Evolutionary conservation across 2,329 filamentous ascomycete species (phyloP).

Genomic region (Sporothrix pallida): DNA sequence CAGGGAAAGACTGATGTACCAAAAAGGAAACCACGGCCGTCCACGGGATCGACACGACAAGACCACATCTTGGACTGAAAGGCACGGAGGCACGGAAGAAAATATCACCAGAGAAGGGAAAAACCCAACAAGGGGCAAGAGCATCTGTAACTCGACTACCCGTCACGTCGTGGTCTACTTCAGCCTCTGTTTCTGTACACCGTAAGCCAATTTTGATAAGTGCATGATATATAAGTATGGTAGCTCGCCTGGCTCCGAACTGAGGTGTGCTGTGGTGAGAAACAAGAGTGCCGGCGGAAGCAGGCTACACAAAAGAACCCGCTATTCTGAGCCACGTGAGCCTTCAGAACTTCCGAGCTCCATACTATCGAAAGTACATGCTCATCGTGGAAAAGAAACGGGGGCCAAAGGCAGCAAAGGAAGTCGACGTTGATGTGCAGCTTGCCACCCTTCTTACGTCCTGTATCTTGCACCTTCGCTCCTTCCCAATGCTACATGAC

Average conservation of each 20-base stretch:
- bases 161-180: neutral
- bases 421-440: neutral
- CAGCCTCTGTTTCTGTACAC: neutral
- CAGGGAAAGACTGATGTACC: neutral
- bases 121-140: neutral
- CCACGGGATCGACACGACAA: constrained; percentile 18
- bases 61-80: neutral
- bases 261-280: constrained; percentile 21
- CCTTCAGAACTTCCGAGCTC: constrained; percentile 17
- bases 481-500: constrained; percentile 10
- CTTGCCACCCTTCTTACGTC: neutral
- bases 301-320: neutral
- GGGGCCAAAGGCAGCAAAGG: neutral
- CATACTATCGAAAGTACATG: constrained; percentile 1
- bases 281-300: too few species aligned
- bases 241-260: neutral
- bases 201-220: too few species aligned
- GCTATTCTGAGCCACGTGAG: constrained; percentile 29
- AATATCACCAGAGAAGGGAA: neutral
- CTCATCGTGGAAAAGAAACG: neutral
- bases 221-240: neutral
- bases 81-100: neutral
- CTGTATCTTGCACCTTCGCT: constrained; percentile 2
- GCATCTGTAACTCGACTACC: neutral
- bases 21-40: constrained; percentile 14